Base-by-base conservation (phyloP, 306 rosid species). In the Quercus agrifolia region DNA sequence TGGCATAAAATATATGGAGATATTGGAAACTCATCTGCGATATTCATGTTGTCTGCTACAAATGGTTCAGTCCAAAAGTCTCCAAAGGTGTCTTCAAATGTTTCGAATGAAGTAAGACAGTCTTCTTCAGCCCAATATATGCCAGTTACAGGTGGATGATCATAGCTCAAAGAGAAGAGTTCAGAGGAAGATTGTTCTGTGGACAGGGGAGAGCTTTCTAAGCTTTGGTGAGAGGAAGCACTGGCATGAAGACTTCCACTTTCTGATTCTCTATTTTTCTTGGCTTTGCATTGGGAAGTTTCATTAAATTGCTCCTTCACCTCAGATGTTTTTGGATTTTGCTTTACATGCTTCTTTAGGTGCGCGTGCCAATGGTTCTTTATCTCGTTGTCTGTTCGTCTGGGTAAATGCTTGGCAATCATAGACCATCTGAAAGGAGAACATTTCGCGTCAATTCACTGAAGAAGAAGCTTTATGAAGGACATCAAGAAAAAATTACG, bases 311-410 rank as follows among this genome's bases (percentile, higher is more conserved):
- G 52, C 1, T 56, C 10, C 18, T 55, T 54, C 5, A n/a, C 12
- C 46, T 38, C 46, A 38, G 46, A 38, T 7, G 10, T 38, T 38
- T 38, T 38, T 38, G 11, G 46, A 38, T 73, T 71, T 14, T 14
- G 12, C 23, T 30, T 44, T 19, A 10, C 3, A 66, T 77, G 63
- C 78, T 83, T 90, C 83, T 86, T 86, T 8, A 92, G 76, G 79
- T 78, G 83, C 51, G 91, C 89, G 54, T 90, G 89, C 93, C 93
- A 92, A 1, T 86, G 79, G 38, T 89, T 92, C 78, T 92, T 90
- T 44, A 92, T 80, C 49, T 89, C 89, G 23, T 90, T 90, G 79
- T 92, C 93, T 0, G 92, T 89, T 86, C 97, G 88, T 70, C 95
- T 91, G 0, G 87, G 71, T 46, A 92, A 25, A 12, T 31, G 80